Evolutionary conservation across 768 basidiomycete species (phyloP), one percentile per base, ranked within the genome.

Genomic region (Rhodosporidiobolus odoratus): DNA sequence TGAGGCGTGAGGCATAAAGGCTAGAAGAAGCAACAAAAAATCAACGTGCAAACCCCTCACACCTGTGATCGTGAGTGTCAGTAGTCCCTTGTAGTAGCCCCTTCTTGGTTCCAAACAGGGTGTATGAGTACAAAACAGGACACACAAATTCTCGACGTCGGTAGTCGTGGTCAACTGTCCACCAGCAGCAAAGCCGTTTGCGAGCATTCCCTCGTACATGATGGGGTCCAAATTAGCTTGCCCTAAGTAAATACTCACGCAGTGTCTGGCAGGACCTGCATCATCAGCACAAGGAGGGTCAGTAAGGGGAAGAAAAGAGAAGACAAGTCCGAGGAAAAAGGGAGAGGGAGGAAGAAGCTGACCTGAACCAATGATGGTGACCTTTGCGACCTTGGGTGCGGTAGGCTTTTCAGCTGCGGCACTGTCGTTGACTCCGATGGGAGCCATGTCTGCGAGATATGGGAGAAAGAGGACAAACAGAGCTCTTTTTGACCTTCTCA

Each of bases 151-250:
- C 67, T 76, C 75, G 41, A 91, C 89, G 81, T 97, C 95, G 32
- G 93, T 97, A 5, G 95, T 98, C 0, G 95, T 98, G 15, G 95
- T 98, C 75, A 98, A 86, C 81, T 99, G 95, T 52, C 96, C 96
- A 62, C 94, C 95, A 13, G 94, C 91, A 38, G 95, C 94, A 79
- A 98, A 95, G 27, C 96, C 96, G 78, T 98, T 98, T 38, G 96
- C 96, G 87, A 98, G 89, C 83, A 97, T 96, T 30, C 95, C 82
- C 79, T 99, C 96, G 78, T 93, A 99, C 77, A 99, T 85, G 65
- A 97, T 89, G 3, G 96, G 96, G 69, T 86, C 84, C 48, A 99
- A 83, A 79, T 98, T 95, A n/a, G 96, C 96, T 57, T 94, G 89
- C 10, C 93, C 95, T 66, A 97, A 89, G 53, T 64, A 56, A 54